These are phyloP conservation scores for Komagataella phaffii DNA, from an alignment of 805 yeast species.

Conservation along the genomic window DNA sequence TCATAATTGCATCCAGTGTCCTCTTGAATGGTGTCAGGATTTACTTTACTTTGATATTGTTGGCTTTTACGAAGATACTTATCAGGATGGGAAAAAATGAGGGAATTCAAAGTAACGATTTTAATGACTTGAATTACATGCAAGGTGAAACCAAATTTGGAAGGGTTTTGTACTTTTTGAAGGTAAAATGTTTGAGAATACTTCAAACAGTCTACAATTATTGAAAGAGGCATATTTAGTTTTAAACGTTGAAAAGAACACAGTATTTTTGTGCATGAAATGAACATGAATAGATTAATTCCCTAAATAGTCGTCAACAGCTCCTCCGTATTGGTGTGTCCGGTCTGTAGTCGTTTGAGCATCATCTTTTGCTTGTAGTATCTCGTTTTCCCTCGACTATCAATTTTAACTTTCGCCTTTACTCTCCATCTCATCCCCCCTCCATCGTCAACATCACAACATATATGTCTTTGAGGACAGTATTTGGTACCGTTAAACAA, in stretches of 20 bases:
- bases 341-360: neutral
- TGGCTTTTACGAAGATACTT: constrained; percentile 47
- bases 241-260: neutral
- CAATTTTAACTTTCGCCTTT: neutral
- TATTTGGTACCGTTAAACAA: neutral
- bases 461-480: neutral
- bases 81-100: constrained; percentile 15
- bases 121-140: neutral
- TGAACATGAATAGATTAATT: too few relatives aligned
- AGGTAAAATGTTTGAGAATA: neutral
- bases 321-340: neutral
- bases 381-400: neutral
- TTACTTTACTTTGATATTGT: constrained; percentile 45
- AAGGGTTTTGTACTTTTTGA: neutral
- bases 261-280: neutral
- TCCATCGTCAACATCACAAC: neutral
- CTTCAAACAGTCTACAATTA: neutral
- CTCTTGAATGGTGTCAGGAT: constrained; percentile 33
- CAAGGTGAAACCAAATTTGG: neutral
- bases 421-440: too few relatives aligned
- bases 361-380: neutral
- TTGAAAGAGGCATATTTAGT: neutral
- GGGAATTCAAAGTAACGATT: constrained; percentile 21
- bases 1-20: constrained; percentile 38
- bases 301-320: neutral